Percentiles rank a stretch among this genome's conserved stretches.
Evolutionary conservation across 116 monocot species (phyloP).

Genomic region (Zostera marina): DNA sequence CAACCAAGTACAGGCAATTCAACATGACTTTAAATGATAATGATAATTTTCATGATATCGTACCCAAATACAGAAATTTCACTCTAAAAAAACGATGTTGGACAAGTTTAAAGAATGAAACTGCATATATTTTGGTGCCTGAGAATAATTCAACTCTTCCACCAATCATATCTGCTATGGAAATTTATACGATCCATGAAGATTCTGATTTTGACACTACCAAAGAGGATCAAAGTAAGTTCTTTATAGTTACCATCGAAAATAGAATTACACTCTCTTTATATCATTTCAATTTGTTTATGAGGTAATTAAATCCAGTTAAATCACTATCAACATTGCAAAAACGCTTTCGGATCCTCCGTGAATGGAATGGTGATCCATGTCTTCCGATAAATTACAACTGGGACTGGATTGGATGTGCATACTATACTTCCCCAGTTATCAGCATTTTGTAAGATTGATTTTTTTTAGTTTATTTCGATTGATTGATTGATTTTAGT

Average conservation of each 20-base stretch:
- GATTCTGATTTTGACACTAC: not conserved
- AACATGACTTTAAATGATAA: too few relatives aligned
- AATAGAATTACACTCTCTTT: too few relatives aligned
- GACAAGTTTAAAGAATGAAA: not conserved
- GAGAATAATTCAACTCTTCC: conserved; percentile 18
- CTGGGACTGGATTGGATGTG: conserved; percentile 23
- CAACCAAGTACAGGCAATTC: too few relatives aligned
- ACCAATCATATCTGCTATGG: conserved; percentile 24
- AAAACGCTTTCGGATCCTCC: not conserved
- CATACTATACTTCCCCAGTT: conserved; percentile 1
- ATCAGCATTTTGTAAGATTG: conserved; percentile 4
- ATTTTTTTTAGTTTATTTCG: too few relatives aligned
- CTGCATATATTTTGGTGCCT: conserved; percentile 3
- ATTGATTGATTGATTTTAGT: not conserved
- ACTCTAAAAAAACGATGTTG: not conserved
- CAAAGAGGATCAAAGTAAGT: not conserved
- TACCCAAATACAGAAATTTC: not conserved
- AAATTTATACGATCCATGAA: conserved; percentile 11
- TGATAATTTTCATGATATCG: not conserved
- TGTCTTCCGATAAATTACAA: conserved; percentile 14
- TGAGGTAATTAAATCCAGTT: not conserved
- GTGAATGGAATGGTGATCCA: conserved; percentile 18
- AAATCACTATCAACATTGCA: not conserved
- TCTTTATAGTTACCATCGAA: too few relatives aligned
- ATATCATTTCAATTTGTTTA: too few relatives aligned